phyloP scores from a whole-genome alignment of 441 rosid genomes.

The Populus trichocarpa region DNA sequence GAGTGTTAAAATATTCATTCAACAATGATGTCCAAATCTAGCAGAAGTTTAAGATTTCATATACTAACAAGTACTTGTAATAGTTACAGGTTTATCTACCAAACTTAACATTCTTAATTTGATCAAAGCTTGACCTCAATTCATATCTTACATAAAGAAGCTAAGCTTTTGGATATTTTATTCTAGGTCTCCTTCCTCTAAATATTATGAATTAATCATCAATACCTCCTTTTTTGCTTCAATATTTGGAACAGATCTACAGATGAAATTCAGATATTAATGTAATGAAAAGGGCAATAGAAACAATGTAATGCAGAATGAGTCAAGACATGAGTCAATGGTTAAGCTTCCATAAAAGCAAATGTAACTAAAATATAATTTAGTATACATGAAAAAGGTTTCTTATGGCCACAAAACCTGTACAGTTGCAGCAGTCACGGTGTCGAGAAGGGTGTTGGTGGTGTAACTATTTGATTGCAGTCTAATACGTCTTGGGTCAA shows the following conservation, averaged over 20 bases:
- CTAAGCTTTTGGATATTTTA: not conserved
- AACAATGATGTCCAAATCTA: not conserved
- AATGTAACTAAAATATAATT: not conserved
- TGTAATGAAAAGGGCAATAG: not conserved
- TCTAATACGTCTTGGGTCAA: conserved; percentile 88
- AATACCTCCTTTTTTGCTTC: not conserved
- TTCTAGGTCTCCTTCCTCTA: not conserved
- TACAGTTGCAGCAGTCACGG: conserved; percentile 92
- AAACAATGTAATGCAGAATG: not conserved
- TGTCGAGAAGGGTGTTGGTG: conserved; percentile 79
- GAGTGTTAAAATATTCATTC: not conserved
- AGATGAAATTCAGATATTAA: not conserved
- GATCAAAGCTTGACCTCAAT: too few species aligned
- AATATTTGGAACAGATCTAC: not conserved
- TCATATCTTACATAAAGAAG: not conserved
- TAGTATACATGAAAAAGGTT: not conserved
- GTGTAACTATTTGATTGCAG: conserved; percentile 94
- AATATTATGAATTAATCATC: not conserved
- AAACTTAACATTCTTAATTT: not conserved
- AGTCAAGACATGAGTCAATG: not conserved
- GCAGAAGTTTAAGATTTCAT: not conserved
- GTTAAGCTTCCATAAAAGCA: not conserved
- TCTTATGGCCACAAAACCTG: conserved; percentile 47
- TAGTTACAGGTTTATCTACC: not conserved
- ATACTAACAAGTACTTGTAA: not conserved